phyloP scores from a whole-genome alignment of 192 early-diverging fungal genomes.

The Dissophora ornata region DNA sequence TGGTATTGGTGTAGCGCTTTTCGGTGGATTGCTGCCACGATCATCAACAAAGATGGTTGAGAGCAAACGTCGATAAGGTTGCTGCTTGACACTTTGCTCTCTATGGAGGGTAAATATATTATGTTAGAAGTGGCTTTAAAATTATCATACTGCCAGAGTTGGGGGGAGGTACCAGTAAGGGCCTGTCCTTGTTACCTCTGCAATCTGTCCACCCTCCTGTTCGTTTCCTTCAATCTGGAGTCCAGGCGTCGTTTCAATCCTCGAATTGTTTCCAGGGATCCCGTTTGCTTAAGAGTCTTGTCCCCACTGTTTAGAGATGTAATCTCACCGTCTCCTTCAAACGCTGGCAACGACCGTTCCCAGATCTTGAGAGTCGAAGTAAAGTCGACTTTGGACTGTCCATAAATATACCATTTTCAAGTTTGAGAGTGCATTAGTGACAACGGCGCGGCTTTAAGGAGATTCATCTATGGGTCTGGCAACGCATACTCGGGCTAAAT shows the following conservation, averaged over 20 bases:
- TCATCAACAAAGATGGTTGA: neutral
- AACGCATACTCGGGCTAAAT: no score
- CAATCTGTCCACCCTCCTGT: slow-evolving; percentile 16
- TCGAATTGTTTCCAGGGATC: slow-evolving; percentile 2
- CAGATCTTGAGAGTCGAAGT: slow-evolving; percentile 9
- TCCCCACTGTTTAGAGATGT: no score
- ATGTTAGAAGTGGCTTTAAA: neutral
- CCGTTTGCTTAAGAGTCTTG: no score
- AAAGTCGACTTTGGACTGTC: neutral
- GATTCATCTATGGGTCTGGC: no score
- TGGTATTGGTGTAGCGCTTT: neutral
- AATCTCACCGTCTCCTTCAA: no score
- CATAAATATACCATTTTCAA: neutral
- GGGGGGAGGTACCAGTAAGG: no score
- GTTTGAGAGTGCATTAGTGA: neutral
- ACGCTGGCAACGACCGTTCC: slow-evolving; percentile 25
- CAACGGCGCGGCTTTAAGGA: no score
- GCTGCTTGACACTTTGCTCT: neutral
- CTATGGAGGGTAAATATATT: neutral
- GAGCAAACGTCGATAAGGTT: slow-evolving; percentile 13
- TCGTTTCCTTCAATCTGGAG: slow-evolving; percentile 10
- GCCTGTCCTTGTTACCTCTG: slow-evolving; percentile 25
- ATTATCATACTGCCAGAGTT: no score
- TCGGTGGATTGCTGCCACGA: neutral
- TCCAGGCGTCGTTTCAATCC: slow-evolving; percentile 9